Conservation (phyloP, 78 protist species). For the Neovahlkampfia damariscottae region DNA sequence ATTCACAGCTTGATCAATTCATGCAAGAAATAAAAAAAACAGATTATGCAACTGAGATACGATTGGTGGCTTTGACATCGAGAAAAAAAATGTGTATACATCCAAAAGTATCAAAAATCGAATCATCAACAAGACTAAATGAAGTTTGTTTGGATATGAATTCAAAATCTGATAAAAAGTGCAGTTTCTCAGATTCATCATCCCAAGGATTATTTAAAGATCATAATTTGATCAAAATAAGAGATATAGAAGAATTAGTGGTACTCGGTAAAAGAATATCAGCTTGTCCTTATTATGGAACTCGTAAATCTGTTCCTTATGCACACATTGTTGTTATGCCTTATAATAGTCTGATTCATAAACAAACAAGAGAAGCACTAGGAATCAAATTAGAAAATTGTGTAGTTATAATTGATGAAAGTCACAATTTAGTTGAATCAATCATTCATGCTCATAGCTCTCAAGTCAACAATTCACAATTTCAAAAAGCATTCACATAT, state of each 20-base stretch:
- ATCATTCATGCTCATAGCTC: conserved; percentile 31
- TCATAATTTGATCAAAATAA: neutral
- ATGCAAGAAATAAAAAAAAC: conserved; percentile 46
- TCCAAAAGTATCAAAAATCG: neutral
- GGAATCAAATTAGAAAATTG: conserved; percentile 11
- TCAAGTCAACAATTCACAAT: neutral
- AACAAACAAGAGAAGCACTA: conserved; percentile 20
- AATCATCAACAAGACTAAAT: neutral
- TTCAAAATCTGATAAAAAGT: neutral
- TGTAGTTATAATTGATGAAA: conserved; percentile 64
- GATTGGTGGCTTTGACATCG: conserved; percentile 25
- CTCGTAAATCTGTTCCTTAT: neutral
- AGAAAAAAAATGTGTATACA: conserved; percentile 36
- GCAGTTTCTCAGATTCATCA: neutral
- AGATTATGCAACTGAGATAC: neutral
- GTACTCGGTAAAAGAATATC: neutral
- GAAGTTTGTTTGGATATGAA: conserved; percentile 11
- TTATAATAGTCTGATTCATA: conserved; percentile 32
- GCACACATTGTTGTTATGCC: conserved; percentile 34
- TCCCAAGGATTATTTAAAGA: neutral
- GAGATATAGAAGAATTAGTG: conserved; percentile 42
- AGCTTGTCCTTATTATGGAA: conserved; percentile 45
- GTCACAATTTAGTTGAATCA: conserved; percentile 61
- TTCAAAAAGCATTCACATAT: neutral
- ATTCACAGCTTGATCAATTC: conserved; percentile 67